These are phyloP conservation scores for Golovinomyces cichoracearum DNA, from an alignment of 2,329 filamentous ascomycete genomes.

Conservation along the genomic window DNA sequence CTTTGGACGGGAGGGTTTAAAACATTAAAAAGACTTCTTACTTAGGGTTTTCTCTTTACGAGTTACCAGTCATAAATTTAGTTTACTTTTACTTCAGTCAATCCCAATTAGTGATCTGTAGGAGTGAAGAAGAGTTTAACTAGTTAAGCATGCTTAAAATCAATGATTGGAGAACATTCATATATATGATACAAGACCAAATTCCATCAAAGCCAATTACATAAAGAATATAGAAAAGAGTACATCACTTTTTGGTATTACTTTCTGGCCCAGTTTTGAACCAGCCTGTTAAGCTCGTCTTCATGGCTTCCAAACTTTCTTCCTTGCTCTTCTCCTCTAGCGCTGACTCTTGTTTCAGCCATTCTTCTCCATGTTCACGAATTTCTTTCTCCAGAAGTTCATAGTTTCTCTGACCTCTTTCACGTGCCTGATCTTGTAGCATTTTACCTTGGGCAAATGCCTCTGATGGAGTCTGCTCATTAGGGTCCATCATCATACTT, in stretches of 20 bases:
- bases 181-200: too few species aligned
- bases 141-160: too few species aligned
- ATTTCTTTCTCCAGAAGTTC: slow-evolving; percentile 75
- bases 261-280: background rate
- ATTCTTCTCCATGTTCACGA: slow-evolving; percentile 75
- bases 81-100: too few species aligned
- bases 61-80: too few species aligned
- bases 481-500: slow-evolving; percentile 31
- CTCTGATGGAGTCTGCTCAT: slow-evolving; percentile 42
- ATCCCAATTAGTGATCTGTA: too few species aligned
- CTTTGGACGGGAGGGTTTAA: too few species aligned
- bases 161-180: too few species aligned
- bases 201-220: too few species aligned
- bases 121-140: too few species aligned
- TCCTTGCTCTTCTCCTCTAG: slow-evolving; percentile 73
- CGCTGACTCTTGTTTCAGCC: slow-evolving; percentile 78
- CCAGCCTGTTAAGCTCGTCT: slow-evolving; percentile 40
- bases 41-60: too few species aligned
- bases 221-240: too few species aligned
- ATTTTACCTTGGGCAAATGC: slow-evolving; percentile 84
- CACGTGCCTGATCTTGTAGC: slow-evolving; percentile 79
- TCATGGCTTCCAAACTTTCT: slow-evolving; percentile 81
- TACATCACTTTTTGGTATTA: background rate
- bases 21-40: too few species aligned
- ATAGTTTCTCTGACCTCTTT: slow-evolving; percentile 76